A percentile compares a stretch with the other conserved stretches of the same genome.
Conservation (phyloP, 768 basidiomycete genomes). For the Amanita inopinata region DNA sequence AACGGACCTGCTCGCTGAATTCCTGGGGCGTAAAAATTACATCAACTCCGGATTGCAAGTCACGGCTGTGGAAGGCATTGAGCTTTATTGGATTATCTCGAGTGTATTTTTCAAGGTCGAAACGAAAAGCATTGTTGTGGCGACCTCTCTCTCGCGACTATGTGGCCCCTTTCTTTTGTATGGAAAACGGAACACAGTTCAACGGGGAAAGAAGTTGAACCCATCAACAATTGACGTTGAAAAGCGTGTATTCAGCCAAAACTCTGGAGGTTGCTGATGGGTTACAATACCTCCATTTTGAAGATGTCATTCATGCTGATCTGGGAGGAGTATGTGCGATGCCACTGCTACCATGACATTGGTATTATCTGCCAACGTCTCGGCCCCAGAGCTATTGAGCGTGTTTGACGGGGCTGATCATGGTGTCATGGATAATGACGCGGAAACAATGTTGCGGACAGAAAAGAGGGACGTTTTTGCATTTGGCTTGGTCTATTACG, state of each 20-base stretch:
- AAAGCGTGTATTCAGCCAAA: neutral
- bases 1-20: neutral
- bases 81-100: neutral
- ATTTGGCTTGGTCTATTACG: conserved; percentile 3
- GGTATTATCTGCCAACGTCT: neutral
- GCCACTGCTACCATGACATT: neutral
- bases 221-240: neutral
- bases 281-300: no score
- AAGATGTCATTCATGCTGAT: no score
- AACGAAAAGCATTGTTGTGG: neutral
- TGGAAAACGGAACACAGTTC: neutral
- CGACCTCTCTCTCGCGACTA: neutral
- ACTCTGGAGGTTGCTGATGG: no score
- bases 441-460: no score
- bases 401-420: neutral
- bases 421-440: no score
- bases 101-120: neutral
- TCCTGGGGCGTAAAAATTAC: neutral
- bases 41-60: neutral
- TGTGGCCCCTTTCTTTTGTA: neutral
- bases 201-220: neutral
- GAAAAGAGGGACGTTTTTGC: conserved; percentile 1
- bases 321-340: no score
- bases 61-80: neutral
- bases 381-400: neutral